Base-by-base conservation (phyloP, 2,329 filamentous ascomycete genomes). In the Ceratocystis destructans region DNA sequence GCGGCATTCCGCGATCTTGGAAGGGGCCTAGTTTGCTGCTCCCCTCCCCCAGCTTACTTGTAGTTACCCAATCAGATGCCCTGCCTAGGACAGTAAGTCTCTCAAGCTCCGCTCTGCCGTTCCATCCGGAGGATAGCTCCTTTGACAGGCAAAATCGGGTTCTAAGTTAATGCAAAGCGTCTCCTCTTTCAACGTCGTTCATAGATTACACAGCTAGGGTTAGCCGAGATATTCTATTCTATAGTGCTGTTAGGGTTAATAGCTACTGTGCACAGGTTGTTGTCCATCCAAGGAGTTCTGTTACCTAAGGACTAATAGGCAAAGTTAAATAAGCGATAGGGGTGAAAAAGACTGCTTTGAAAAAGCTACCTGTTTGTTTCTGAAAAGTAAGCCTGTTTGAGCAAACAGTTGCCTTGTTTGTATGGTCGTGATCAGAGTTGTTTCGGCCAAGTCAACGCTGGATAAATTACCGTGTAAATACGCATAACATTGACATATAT, bases 111-210 rank as follows among this genome's bases (percentile, higher is more conserved):
- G 28, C 10, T 7, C 28, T 17, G 15, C 12, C 15, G 25, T 59
- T 22, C 33, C 5, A 10, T 22, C 10, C 25, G 53, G 53, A 33
- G 25, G 20, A 45, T 45, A 20, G 37, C 7, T 62, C 20, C 33
- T 41, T 15, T 8, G 8, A 17, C 22, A 17, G 1, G 28, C 53
- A 2, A 22, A 25, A 3, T 45, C 46, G 28, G 64, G 44, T 22
- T 10, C 48, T 41, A 6, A 20, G 25, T 31, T 8, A 46, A 63
- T 45, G 55, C 15, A 59, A 55, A 62, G 17, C 12, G 57, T 50
- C 44, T 37, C 64, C 64, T 62, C 64, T 66, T 66, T 66, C 28
- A 55, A 66, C 64, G 59, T 62, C 64, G 25, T 33, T 28, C 7
- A 7, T 63, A 2, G 20, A 63, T 45, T 53, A 64, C 31, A 44